phyloP scores from a whole-genome alignment of 2,329 filamentous ascomycete species.

The Botrytis squamosa region DNA sequence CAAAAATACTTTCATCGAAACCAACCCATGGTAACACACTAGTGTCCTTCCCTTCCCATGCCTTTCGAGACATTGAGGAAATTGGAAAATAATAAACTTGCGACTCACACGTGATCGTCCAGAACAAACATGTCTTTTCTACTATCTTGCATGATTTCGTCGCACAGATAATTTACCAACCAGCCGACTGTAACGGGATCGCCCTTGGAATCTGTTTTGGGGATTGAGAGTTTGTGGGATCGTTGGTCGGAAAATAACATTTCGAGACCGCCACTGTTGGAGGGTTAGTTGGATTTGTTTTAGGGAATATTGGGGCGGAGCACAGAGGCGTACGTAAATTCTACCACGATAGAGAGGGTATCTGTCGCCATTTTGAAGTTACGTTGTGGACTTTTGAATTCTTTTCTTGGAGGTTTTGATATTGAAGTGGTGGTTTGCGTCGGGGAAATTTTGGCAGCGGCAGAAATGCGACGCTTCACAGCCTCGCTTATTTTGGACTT shows the following conservation, averaged over 20 bases:
- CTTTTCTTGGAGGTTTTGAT: neutral
- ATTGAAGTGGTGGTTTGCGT: neutral
- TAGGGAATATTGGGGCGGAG: neutral
- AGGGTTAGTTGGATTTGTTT: conserved; percentile 1
- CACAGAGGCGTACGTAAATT: conserved; percentile 53
- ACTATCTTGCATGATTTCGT: conserved; percentile 79
- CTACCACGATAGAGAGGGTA: conserved; percentile 62
- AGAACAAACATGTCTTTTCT: conserved; percentile 88
- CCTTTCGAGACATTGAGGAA: conserved; percentile 21
- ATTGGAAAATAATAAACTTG: conserved; percentile 25
- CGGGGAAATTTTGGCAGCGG: neutral
- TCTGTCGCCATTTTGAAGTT: conserved; percentile 31
- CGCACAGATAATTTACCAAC: conserved; percentile 76
- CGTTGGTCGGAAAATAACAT: conserved; percentile 86
- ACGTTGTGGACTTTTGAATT: neutral
- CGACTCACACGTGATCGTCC: conserved; percentile 77
- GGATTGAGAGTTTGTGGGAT: conserved; percentile 68
- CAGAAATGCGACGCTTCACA: conserved; percentile 3
- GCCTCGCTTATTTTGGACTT: conserved; percentile 12
- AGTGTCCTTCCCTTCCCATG: neutral
- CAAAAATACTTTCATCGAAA: neutral
- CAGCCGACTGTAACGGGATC: conserved; percentile 67
- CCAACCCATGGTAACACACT: neutral
- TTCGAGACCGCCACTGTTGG: conserved; percentile 79
- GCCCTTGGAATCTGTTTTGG: conserved; percentile 59